Evolutionary conservation across 768 basidiomycete species (phyloP).

Genomic region (Amanita phalloides): DNA sequence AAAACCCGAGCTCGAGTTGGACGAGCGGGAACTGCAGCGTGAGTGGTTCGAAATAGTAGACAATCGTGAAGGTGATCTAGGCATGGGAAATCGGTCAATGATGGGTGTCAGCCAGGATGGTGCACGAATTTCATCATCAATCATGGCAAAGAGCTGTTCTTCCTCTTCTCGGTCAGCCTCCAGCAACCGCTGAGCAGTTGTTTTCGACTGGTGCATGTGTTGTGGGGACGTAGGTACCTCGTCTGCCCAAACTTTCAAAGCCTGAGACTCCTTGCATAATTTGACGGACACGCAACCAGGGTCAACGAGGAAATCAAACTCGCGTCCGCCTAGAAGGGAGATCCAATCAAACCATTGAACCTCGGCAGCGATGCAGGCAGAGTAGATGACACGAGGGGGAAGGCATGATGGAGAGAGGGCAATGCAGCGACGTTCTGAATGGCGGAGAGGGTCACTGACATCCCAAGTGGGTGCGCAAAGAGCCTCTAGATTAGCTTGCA

Average conservation of each 20-base stretch:
- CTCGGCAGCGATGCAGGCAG: constrained; percentile 56
- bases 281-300: constrained; percentile 71
- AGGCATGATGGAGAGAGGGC: constrained; percentile 57
- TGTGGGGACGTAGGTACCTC: constrained; percentile 23
- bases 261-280: constrained; percentile 31
- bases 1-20: constrained; percentile 56
- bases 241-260: constrained; percentile 62
- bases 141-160: constrained; percentile 63
- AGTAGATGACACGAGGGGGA: constrained; percentile 63
- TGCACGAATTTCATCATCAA: constrained; percentile 58
- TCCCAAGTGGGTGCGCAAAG: constrained; percentile 61
- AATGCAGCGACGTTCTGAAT: constrained; percentile 66
- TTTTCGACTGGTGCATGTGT: constrained; percentile 30
- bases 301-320: constrained; percentile 75
- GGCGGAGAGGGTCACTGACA: constrained; percentile 50
- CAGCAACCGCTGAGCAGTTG: constrained; percentile 64
- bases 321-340: constrained; percentile 48
- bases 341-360: constrained; percentile 84
- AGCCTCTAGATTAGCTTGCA: constrained; percentile 64
- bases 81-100: constrained; percentile 44
- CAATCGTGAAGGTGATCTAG: constrained; percentile 48
- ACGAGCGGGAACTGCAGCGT: constrained; percentile 61
- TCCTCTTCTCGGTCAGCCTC: constrained; percentile 66
- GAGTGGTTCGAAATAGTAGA: constrained; percentile 54
- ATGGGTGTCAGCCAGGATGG: constrained; percentile 65